A percentile compares a stretch with the other conserved stretches of the same genome.
Conservation (phyloP, 345 rosid genomes). For the Populus deltoides region DNA sequence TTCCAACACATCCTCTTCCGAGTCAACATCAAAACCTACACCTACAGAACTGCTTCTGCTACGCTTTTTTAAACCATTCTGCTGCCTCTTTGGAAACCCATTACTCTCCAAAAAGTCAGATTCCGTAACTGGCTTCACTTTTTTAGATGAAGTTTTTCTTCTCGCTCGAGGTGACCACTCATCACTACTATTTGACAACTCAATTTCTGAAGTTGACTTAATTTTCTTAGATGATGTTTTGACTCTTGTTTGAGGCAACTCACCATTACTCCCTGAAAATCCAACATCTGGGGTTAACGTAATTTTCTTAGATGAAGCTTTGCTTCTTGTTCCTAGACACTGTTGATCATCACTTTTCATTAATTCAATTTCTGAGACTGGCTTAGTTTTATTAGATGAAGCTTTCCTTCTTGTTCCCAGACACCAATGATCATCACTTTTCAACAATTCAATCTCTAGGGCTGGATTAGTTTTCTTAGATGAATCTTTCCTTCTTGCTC, state of each 20-base stretch:
- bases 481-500: neutral
- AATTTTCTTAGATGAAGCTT: neutral
- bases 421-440: neutral
- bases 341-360: neutral
- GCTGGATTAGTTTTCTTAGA: neutral
- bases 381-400: neutral
- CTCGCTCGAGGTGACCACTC: neutral
- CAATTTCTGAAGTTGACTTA: conserved; percentile 4
- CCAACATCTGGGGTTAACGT: neutral
- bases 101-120: conserved; percentile 8
- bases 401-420: neutral
- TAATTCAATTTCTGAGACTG: neutral
- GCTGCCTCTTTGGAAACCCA: conserved; percentile 21
- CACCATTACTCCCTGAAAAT: neutral
- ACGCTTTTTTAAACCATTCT: conserved; percentile 11
- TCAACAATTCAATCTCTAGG: neutral
- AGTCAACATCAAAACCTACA: conserved; percentile 16
- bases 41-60: neutral
- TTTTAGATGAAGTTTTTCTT: conserved; percentile 11
- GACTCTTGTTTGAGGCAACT: neutral
- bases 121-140: conserved; percentile 11
- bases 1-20: conserved; percentile 24
- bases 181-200: neutral
- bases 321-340: neutral
- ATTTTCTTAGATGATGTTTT: neutral